Percentiles rank a stretch among this genome's conserved stretches.
These are phyloP conservation scores for Rhynchosporium graminicola DNA, from an alignment of 2,329 filamentous ascomycete genomes.

Conservation along the genomic window DNA sequence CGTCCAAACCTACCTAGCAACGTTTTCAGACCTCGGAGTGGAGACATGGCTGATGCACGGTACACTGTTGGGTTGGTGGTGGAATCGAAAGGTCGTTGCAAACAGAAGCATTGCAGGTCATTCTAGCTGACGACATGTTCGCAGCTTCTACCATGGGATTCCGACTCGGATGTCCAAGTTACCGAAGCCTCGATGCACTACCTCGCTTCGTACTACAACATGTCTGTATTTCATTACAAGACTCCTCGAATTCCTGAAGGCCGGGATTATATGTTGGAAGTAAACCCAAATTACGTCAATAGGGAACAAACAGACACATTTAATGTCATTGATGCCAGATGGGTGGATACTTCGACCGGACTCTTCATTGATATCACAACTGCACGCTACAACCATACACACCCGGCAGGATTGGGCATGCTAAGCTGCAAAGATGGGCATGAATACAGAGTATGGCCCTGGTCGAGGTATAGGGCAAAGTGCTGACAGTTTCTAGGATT, in stretches of 20 bases:
- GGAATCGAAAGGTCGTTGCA: slow-evolving; percentile 55
- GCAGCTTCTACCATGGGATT: slow-evolving; percentile 75
- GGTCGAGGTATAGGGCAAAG: background rate
- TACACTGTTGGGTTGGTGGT: slow-evolving; percentile 85
- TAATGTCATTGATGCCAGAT: slow-evolving; percentile 83
- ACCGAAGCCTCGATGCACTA: slow-evolving; percentile 56
- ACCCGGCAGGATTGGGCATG: slow-evolving; percentile 47
- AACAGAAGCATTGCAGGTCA: too few species aligned
- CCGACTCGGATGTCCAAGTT: slow-evolving; percentile 66
- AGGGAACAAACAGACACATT: slow-evolving; percentile 63
- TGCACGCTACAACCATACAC: slow-evolving; percentile 49
- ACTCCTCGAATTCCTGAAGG: slow-evolving; percentile 40
- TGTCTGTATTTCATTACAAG: slow-evolving; percentile 41
- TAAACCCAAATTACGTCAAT: slow-evolving; percentile 71
- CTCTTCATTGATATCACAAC: slow-evolving; percentile 85
- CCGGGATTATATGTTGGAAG: slow-evolving; percentile 69
- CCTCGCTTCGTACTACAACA: slow-evolving; percentile 51
- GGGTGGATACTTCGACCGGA: slow-evolving; percentile 75
- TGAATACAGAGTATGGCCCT: slow-evolving; percentile 47
- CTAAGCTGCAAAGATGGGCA: slow-evolving; percentile 54
- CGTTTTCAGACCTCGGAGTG: slow-evolving; percentile 59
- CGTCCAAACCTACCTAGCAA: slow-evolving; percentile 72
- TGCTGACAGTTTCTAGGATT: slow-evolving; percentile 44
- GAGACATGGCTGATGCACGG: slow-evolving; percentile 68
- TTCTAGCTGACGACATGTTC: slow-evolving; percentile 7